Evolutionary conservation across 768 basidiomycete genomes (phyloP), one percentile per base, ranked within the genome.

Genomic region (Fomitopsis pulvina): DNA sequence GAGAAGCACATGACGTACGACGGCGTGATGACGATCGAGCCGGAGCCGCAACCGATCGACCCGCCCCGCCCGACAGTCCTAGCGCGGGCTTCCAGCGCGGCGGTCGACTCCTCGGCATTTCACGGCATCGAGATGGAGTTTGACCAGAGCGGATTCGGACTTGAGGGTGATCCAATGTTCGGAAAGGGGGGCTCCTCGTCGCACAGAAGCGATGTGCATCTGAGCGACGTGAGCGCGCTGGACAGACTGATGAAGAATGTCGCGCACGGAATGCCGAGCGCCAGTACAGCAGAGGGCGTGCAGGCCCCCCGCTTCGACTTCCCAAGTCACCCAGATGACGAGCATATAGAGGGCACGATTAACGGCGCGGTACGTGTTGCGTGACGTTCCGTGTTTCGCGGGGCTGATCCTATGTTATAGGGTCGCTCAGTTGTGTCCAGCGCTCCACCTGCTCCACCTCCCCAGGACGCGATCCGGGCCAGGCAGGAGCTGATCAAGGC

Each of bases 401-500:
- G 34, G 5, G 14, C 34, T 37, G 34, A 37, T 18, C 18, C 14
- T 18, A 12, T 16, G 14, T 37, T 6, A 7, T 16, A 37, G 34
- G 14, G 6, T 5, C 5, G 34, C 14, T 5, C 34, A 4, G 18
- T 14, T 18, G 34, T 37, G 34, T 16, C 14, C 34, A 37, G 34
- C 34, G 68, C 20, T 63, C 77, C 75, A 22, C 54, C 54, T 2
- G 42, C 78, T 1, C 71, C 75, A 1, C 77, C 79, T 18, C 74
- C 77, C 1, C 87, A 83, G 61, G 80, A 86, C 60, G 83, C 81
- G 25, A 87, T 85, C 57, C 75, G 68, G 24, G 66, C 63, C 24
- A 75, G 85, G 18, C 87, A 90, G 60, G 77, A 81, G 51, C 62
- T 87, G 43, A 87, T 90, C 53, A 63, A 83, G 24, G 80, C 85